These are phyloP conservation scores for Oryza meyeriana DNA, from an alignment of 176 grass and related monocot species.

Conservation along the genomic window DNA sequence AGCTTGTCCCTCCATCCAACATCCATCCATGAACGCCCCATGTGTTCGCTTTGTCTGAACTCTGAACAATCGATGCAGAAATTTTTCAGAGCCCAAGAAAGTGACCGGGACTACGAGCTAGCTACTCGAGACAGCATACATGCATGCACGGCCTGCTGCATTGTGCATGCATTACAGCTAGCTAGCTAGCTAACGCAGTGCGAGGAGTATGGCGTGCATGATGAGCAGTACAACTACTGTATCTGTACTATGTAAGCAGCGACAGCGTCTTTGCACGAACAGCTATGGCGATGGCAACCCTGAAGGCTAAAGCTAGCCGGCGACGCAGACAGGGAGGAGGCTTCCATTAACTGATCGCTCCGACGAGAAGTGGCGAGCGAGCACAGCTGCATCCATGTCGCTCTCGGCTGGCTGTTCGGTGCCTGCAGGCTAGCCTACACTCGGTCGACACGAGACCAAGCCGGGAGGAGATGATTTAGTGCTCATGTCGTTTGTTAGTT, in stretches of 20 bases:
- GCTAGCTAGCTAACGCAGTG: not conserved
- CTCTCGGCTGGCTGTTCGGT: not conserved
- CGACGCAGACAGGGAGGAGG: not conserved
- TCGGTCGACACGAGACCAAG: not conserved
- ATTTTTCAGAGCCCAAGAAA: not conserved
- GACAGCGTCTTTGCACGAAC: not conserved
- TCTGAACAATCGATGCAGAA: not conserved
- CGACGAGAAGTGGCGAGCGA: not conserved
- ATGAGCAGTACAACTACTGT: not conserved
- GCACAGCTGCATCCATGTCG: not conserved
- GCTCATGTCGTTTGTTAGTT: not conserved
- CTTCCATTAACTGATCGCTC: not conserved
- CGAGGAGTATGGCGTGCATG: not conserved
- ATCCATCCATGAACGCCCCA: not conserved
- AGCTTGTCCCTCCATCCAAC: too few species aligned
- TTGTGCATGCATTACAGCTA: not conserved
- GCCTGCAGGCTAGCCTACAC: not conserved
- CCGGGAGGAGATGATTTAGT: not conserved
- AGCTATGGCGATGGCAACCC: not conserved
- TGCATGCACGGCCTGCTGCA: not conserved
- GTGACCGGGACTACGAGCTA: not conserved
- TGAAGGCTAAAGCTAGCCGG: not conserved
- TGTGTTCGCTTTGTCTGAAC: not conserved
- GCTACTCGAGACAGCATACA: not conserved
- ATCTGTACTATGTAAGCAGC: too few species aligned